These are phyloP conservation scores for Podaxis carcinomalis DNA, from an alignment of 768 basidiomycete genomes.

Conservation along the genomic window DNA sequence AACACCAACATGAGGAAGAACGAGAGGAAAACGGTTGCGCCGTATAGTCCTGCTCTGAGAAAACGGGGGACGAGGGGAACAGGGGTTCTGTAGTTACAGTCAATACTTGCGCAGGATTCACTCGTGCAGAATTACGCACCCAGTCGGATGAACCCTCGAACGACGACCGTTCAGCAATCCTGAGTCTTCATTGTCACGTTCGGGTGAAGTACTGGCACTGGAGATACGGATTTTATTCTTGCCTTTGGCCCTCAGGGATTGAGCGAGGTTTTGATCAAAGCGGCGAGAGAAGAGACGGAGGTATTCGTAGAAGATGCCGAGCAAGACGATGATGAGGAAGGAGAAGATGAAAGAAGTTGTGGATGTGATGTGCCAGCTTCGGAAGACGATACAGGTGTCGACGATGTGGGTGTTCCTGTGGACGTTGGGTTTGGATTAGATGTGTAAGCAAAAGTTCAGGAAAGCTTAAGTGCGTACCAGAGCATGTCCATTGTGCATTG, in stretches of 20 bases:
- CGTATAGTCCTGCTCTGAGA: conserved; percentile 69
- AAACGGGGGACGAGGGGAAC: conserved; percentile 48
- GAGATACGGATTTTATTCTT: conserved; percentile 23
- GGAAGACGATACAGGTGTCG: conserved; percentile 81
- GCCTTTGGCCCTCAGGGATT: conserved; percentile 43
- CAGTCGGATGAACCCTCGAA: conserved; percentile 28
- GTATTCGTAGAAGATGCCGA: conserved; percentile 80
- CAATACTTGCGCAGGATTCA: neutral
- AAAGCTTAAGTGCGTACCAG: conserved; percentile 39
- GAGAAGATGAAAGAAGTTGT: conserved; percentile 56
- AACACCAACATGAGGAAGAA: conserved; percentile 94
- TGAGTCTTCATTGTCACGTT: conserved; percentile 43
- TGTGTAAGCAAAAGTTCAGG: neutral
- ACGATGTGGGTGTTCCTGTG: conserved; percentile 71
- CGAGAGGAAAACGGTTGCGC: conserved; percentile 69
- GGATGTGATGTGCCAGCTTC: conserved; percentile 69
- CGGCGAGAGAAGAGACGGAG: conserved; percentile 58
- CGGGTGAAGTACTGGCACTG: conserved; percentile 33
- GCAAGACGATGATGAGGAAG: conserved; percentile 55
- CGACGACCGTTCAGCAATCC: conserved; percentile 49
- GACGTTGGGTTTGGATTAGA: neutral
- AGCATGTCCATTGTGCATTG: conserved; percentile 80
- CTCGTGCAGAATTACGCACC: conserved; percentile 33
- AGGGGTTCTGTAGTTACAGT: conserved; percentile 31
- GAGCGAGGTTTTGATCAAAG: conserved; percentile 58